Conservation (phyloP, 305 asterid species). For the Fraxinus dipetala region DNA sequence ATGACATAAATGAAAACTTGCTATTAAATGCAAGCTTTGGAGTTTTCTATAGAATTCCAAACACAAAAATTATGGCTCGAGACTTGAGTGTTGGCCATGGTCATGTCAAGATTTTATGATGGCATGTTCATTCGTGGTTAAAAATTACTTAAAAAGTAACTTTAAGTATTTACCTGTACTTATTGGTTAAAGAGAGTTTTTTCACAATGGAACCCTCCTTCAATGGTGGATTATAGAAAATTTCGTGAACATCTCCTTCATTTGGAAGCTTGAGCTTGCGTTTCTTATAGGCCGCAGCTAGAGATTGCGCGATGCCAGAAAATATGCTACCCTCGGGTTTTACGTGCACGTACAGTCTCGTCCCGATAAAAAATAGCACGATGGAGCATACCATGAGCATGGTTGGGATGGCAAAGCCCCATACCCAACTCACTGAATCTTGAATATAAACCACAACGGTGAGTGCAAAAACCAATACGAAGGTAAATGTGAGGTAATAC, state of each 20-base stretch:
- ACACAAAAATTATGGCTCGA: neutral
- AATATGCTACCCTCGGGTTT: constrained; percentile 77
- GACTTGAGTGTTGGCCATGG: neutral
- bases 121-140: neutral
- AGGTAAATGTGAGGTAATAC: constrained; percentile 77
- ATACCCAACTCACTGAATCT: constrained; percentile 59
- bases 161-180: constrained; percentile 40
- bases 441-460: constrained; percentile 76
- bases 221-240: constrained; percentile 54
- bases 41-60: neutral
- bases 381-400: constrained; percentile 51
- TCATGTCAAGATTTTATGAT: neutral
- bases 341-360: constrained; percentile 51
- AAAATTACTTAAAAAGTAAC: neutral
- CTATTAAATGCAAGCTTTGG: neutral
- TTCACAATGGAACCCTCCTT: constrained; percentile 28
- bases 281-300: constrained; percentile 53
- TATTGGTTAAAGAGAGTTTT: constrained; percentile 44
- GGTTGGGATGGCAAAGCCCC: constrained; percentile 61
- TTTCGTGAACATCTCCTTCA: constrained; percentile 8
- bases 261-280: constrained; percentile 45
- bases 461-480: constrained; percentile 49
- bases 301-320: constrained; percentile 45
- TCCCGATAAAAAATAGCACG: constrained; percentile 58
- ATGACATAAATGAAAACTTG: neutral